Base-by-base conservation (phyloP, 2,329 filamentous ascomycete genomes). In the Aureobasidium sp. region DNA sequence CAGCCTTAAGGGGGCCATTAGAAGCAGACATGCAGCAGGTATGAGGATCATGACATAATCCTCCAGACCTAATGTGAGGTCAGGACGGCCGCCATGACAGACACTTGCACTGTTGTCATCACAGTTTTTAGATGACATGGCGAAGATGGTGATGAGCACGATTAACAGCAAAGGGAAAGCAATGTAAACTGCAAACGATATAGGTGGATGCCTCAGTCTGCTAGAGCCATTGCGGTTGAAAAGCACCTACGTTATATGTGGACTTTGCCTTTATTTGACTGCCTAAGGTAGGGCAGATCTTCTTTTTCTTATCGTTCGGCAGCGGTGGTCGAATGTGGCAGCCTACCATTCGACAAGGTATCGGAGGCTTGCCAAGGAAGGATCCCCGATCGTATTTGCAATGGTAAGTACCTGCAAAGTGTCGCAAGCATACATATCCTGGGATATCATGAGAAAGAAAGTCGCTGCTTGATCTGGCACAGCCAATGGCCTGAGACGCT, bases 61-160 rank as follows among this genome's bases (percentile, higher is more conserved):
- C 55, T 71, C 68, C 32, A 71, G 70, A 32, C 66, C 61, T 10
- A 71, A 55, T 15, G 69, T 71, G 61, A 71, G 67, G 50, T 69
- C 69, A 9, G 57, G 57, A 9, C 57, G 57, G 21, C 57, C 57
- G 10, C 45, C 45, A 50, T 50, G 57, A 27, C 57, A 59, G 15
- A 59, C 21, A 25, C 57, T 45, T 15, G 37, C 16, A 6, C 5
- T 59, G 13, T 27, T 32, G 45, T 59, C 57, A 29, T 49, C 57
- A 27, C 57, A 59, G 32, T 50, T 42, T 36, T 16, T 34, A 1
- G 36, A 59, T 5, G 57, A 59, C 45, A 59, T 59, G n/a, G 27
- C 9, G 2, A 41, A 13, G 36, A 1, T 13, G 7, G 34, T 2
- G 13, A 37, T 15, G 13, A 15, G 5, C 34, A 37, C 3, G 13